phyloP scores from a whole-genome alignment of 495 filamentous ascomycete species.

The Podospora didyma region DNA sequence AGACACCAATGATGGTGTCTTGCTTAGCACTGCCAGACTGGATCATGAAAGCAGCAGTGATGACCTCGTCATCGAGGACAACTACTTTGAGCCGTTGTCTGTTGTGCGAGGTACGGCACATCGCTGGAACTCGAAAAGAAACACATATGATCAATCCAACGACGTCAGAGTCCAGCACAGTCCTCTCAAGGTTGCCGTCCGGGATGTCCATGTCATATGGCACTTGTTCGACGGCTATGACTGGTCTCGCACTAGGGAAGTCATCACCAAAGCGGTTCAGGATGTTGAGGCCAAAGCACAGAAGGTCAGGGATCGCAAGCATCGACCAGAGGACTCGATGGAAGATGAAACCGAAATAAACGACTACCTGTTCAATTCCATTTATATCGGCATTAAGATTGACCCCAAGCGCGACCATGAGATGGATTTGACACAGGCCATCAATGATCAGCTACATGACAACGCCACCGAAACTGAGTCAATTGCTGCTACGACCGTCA shows the following conservation, averaged over 20 bases:
- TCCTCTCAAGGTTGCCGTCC: slow-evolving; percentile 72
- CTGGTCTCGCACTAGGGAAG: slow-evolving; percentile 83
- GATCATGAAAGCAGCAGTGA: slow-evolving; percentile 44
- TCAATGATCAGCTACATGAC: slow-evolving; percentile 86
- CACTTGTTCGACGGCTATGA: slow-evolving; percentile 98
- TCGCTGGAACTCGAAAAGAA: slow-evolving; percentile 71
- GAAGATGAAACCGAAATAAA: slow-evolving; percentile 76
- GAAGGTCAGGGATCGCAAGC: slow-evolving; percentile 57
- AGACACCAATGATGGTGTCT: slow-evolving; percentile 53
- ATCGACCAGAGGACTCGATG: slow-evolving; percentile 43
- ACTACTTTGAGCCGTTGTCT: slow-evolving; percentile 68
- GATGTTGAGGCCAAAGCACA: slow-evolving; percentile 78
- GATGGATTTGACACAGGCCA: slow-evolving; percentile 69
- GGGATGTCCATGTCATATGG: slow-evolving; percentile 93
- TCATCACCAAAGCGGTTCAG: slow-evolving; percentile 79
- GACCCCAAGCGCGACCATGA: slow-evolving; percentile 63
- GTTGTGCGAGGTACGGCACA: slow-evolving; percentile 64
- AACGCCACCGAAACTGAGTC: slow-evolving; percentile 83
- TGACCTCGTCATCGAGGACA: slow-evolving; percentile 66
- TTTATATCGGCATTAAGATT: slow-evolving; percentile 90
- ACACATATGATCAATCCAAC: slow-evolving; percentile 65
- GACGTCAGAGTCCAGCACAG: slow-evolving; percentile 57
- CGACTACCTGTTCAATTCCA: slow-evolving; percentile 96
- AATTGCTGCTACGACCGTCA: slow-evolving; percentile 67
- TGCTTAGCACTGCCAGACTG: slow-evolving; percentile 58